Conservation (phyloP, 768 basidiomycete genomes). For the Strobilomyces confusus region DNA sequence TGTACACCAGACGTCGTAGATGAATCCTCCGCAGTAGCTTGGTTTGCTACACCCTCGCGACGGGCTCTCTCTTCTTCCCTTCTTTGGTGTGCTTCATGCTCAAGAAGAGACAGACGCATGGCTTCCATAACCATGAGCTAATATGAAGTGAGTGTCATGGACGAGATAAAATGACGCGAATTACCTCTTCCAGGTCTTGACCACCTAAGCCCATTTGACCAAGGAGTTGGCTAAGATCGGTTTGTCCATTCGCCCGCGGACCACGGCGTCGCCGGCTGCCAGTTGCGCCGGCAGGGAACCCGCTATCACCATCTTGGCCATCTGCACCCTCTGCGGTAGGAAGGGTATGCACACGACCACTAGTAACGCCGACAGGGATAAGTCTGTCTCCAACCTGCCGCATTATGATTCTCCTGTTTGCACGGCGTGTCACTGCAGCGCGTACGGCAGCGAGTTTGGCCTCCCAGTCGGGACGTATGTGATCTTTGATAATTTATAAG, state of each 20-base stretch:
- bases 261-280: conserved; percentile 58
- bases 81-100: conserved; percentile 91
- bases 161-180: conserved; percentile 22
- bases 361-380: conserved; percentile 94
- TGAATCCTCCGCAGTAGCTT: conserved; percentile 30
- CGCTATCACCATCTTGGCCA: conserved; percentile 38
- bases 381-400: conserved; percentile 96
- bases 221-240: conserved; percentile 60
- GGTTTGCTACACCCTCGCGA: conserved; percentile 39
- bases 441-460: conserved; percentile 90
- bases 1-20: conserved; percentile 2
- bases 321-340: conserved; percentile 51
- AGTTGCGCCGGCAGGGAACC: conserved; percentile 32
- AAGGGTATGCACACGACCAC: conserved; percentile 73
- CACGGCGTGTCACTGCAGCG: conserved; percentile 92
- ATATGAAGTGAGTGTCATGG: conserved; percentile 9
- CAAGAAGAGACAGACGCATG: conserved; percentile 90
- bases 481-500: conserved; percentile 49
- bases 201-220: conserved; percentile 65
- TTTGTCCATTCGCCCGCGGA: conserved; percentile 44
- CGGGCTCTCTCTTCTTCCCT: conserved; percentile 69
- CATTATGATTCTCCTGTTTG: conserved; percentile 96
- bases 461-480: conserved; percentile 98
- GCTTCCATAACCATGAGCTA: conserved; percentile 99
- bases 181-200: conserved; percentile 91